A percentile compares a stretch with the other conserved stretches of the same genome.
Evolutionary conservation across 176 grass and related monocot genomes (phyloP).

Genomic region (Dactylis glomerata): DNA sequence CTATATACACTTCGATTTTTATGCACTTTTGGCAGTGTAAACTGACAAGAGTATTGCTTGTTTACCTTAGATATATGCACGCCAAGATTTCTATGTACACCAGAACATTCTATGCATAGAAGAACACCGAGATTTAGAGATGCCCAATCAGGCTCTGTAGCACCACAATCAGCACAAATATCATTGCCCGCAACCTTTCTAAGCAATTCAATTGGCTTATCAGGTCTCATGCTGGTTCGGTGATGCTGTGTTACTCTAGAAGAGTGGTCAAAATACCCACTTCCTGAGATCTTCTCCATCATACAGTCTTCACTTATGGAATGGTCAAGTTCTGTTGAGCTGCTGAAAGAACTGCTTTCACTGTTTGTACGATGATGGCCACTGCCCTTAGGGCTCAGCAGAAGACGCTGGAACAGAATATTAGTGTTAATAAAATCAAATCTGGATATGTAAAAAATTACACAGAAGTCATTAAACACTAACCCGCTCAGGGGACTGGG

Average conservation of each 20-base stretch:
- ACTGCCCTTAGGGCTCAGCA: slow-evolving; percentile 58
- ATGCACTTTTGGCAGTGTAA: slow-evolving; percentile 11
- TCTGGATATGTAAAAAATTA: slow-evolving; percentile 21
- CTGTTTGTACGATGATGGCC: slow-evolving; percentile 71
- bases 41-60: background rate
- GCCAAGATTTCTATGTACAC: slow-evolving; percentile 96
- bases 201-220: slow-evolving; percentile 95
- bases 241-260: slow-evolving; percentile 66
- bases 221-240: slow-evolving; percentile 68
- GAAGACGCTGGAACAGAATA: slow-evolving; percentile 71
- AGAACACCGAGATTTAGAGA: slow-evolving; percentile 93
- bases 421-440: slow-evolving; percentile 31
- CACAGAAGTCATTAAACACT: slow-evolving; percentile 3
- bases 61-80: slow-evolving; percentile 99
- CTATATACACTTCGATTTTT: background rate
- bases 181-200: slow-evolving; percentile 90
- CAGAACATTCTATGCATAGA: slow-evolving; percentile 97
- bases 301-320: slow-evolving; percentile 69
- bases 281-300: slow-evolving; percentile 63
- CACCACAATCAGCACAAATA: slow-evolving; percentile 85
- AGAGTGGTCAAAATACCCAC: slow-evolving; percentile 78
- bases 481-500: slow-evolving; percentile 95
- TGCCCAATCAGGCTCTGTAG: slow-evolving; percentile 90
- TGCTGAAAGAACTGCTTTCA: slow-evolving; percentile 81
- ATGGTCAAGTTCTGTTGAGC: slow-evolving; percentile 85